A percentile compares a stretch with the other conserved stretches of the same genome.
These are phyloP conservation scores for Citrus trifoliata DNA, from an alignment of 345 rosid species.

Conservation along the genomic window DNA sequence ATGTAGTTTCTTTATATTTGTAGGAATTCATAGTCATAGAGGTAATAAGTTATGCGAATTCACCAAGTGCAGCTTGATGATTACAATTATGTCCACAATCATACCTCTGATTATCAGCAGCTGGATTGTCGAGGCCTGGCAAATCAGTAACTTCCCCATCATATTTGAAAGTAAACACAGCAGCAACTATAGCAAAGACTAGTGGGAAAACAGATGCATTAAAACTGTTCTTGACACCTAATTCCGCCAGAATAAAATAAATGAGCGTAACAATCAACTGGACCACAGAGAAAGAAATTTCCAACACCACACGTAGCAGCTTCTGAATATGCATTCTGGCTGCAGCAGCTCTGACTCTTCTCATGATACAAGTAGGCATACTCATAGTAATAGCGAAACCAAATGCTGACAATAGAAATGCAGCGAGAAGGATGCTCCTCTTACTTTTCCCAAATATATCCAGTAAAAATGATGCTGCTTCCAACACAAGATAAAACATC, in stretches of 20 bases:
- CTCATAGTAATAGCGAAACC: background rate
- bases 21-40: no score
- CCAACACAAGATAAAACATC: background rate
- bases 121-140: background rate
- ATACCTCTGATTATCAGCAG: background rate
- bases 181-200: background rate
- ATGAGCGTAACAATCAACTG: background rate
- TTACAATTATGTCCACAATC: background rate
- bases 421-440: background rate
- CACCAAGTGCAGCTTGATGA: background rate
- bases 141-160: background rate
- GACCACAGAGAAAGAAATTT: background rate
- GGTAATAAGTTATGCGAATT: background rate
- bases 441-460: background rate
- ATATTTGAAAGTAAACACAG: background rate
- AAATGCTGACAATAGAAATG: background rate
- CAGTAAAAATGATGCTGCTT: background rate
- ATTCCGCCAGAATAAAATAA: background rate
- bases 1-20: background rate
- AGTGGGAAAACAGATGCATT: background rate
- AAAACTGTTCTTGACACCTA: background rate
- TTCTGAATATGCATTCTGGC: background rate
- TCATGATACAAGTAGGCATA: background rate
- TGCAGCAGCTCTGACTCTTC: background rate
- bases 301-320: background rate